These are phyloP conservation scores for Phyllachora maydis DNA, from an alignment of 2,329 filamentous ascomycete genomes.

Conservation along the genomic window DNA sequence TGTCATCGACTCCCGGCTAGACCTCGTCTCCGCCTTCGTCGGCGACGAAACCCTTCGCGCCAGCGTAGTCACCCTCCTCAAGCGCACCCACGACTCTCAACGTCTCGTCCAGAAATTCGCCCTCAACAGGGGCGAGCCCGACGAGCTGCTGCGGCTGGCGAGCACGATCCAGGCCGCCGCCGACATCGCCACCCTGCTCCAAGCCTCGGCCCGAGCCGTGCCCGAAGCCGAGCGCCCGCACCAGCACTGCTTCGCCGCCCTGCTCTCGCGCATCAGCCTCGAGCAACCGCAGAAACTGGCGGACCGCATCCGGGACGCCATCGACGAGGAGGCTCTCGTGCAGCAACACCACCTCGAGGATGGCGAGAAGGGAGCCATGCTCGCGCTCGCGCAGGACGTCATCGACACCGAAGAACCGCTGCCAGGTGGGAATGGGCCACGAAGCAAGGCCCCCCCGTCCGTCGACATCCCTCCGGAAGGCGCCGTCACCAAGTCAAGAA, in stretches of 20 bases:
- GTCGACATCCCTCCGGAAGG: too few species aligned
- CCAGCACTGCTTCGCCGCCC: conserved; percentile 16
- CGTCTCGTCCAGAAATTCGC: conserved; percentile 88
- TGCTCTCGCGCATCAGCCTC: conserved; percentile 41
- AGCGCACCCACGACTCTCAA: conserved; percentile 65
- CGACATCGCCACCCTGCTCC: conserved; percentile 34
- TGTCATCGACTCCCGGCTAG: conserved; percentile 58
- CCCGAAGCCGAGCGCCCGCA: background rate
- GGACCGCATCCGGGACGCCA: conserved; percentile 49
- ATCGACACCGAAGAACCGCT: conserved; percentile 41
- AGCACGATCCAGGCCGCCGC: conserved; percentile 60
- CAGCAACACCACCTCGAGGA: conserved; percentile 63
- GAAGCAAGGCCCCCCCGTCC: conserved; percentile 1
- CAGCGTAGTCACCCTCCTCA: conserved; percentile 44
- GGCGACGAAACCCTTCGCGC: conserved; percentile 47
- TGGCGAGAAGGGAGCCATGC: conserved; percentile 46
- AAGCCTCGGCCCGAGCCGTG: conserved; percentile 4
- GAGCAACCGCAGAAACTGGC: conserved; percentile 48
- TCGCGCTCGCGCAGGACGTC: conserved; percentile 53
- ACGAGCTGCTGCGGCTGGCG: conserved; percentile 71
- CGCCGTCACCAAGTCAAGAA: conserved; percentile 15
- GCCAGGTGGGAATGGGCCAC: conserved; percentile 17
- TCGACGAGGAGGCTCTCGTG: conserved; percentile 82
- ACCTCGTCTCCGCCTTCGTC: conserved; percentile 62
- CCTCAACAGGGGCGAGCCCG: conserved; percentile 73